Evolutionary conservation across 768 basidiomycete genomes (phyloP), one percentile per base, ranked within the genome.

Genomic region (Leccinum variicolor): DNA sequence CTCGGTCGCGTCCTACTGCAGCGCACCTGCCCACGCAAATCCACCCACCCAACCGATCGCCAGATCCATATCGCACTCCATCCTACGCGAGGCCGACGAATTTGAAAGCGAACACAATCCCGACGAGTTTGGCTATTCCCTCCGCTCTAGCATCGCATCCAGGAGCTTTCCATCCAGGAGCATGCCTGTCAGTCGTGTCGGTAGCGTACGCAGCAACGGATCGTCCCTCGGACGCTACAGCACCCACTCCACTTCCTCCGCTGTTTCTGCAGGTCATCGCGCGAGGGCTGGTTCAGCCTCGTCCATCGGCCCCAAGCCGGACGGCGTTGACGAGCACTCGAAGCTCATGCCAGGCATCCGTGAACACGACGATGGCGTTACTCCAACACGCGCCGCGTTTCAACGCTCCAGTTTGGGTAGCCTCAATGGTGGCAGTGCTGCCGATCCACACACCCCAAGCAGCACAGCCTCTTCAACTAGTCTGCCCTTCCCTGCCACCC

Each of bases 1-100:
- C 6, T 82, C 81, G 9, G 64, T 81, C 36, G 69, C 52, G 19
- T 69, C 65, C 14, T 55, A 9, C 14, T 59, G 57, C 11, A 70
- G 59, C 11, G 47, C 61, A 28, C 56, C 41, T 2, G 65, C 66
- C 8, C 63, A 68, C 14, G 23, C 62, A 0, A 43, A 47, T 13
- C 56, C 39, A 39, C 39, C 60, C 0, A 10, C 63, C 14, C 58
- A 62, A 6, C 64, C 71, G 5, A 54, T 72, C 28, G 53, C 69
- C 8, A 58, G 67, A 4, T 74, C 70, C 31, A 62, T 69, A 19
- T 72, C 72, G 0, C 70, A 72, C 46, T 62, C 15, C 47, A 48
- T 72, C 57, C 71, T 74, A 21, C 71, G 69, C 48, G 68, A 73
- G 33, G 62, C 41, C 10, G 69, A 72, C 50, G 73, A 73, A 52